Evolutionary conservation across 2,329 filamentous ascomycete genomes (phyloP).

Genomic region (Pseudopyricularia cyperi): DNA sequence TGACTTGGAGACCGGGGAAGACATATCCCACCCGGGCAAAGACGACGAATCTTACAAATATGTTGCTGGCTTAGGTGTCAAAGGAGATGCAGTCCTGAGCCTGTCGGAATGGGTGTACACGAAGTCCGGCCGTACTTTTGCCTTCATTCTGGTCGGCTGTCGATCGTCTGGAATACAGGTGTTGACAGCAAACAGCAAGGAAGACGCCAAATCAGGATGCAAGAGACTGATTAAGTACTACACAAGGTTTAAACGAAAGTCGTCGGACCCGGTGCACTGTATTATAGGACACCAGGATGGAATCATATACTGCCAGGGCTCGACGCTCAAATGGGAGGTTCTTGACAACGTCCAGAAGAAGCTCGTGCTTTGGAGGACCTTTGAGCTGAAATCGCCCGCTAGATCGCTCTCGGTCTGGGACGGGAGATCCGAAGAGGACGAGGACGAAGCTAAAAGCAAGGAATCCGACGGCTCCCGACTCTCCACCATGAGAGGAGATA

Average conservation of each 20-base stretch:
- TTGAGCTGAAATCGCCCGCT: conserved; percentile 39
- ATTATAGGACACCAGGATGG: conserved; percentile 40
- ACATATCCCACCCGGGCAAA: conserved; percentile 33
- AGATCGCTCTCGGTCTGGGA: conserved; percentile 7
- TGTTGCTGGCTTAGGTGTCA: conserved; percentile 41
- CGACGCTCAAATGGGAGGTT: conserved; percentile 40
- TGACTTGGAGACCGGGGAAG: conserved; percentile 38
- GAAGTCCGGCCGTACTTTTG: conserved; percentile 43
- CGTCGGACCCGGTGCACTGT: conserved; percentile 36
- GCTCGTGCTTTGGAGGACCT: conserved; percentile 31
- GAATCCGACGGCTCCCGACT: neutral
- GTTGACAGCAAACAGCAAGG: conserved; percentile 24
- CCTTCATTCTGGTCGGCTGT: conserved; percentile 42
- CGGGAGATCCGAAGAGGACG: conserved; percentile 7
- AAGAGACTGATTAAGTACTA: conserved; percentile 22
- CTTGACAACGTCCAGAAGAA: conserved; percentile 38
- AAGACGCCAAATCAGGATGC: conserved; percentile 6
- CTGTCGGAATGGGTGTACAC: conserved; percentile 51
- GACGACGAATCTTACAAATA: conserved; percentile 27
- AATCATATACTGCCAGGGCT: conserved; percentile 42
- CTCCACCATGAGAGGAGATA: neutral
- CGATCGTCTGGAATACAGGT: neutral
- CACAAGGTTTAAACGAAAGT: conserved; percentile 32
- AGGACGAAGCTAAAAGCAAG: neutral
- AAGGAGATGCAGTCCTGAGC: conserved; percentile 44